Base-by-base conservation (phyloP, 2,329 filamentous ascomycete genomes). In the Cladosporium colombiae region DNA sequence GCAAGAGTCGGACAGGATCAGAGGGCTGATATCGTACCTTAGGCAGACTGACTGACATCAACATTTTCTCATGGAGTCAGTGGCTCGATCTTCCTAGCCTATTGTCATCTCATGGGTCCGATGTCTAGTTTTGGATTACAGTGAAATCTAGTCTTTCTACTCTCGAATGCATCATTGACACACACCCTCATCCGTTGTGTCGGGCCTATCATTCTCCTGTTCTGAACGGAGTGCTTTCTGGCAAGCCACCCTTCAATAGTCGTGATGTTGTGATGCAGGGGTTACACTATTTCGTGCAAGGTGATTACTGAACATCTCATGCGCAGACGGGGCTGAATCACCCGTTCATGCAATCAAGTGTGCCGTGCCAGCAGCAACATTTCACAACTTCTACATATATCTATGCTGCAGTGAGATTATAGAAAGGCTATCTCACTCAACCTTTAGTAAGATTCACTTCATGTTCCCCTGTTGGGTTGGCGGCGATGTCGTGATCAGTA, bases 401-500 rank as follows among this genome's bases (percentile, higher is more conserved):
- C 3, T 21, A 46, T 46, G 40, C n/a, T 46, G 40, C 40, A 21
- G n/a, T 46, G n/a, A 46, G 8, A 5, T 0, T 5, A 21, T 6
- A 13, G 1, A 46, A 21, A 21, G 40, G n/a, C n/a, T 21, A 5
- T 46, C 40, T 46, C 40, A 46, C n/a, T 13, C 40, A 23, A 46
- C 40, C 40, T n/a, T 46, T 11, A 46, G 40, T 46, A 46, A 46
- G 40, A 46, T 46, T 46, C 40, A 46, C 40, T 46, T 46, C 40
- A 46, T 23, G 40, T 46, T 46, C 40, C 40, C 40, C 40, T 46
- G 40, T 46, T 46, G 40, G 40, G 40, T 4, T 46, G 52, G 16
- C 16, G 27, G 52, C 52, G 52, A 55, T 55, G 52, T 31, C 52
- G 52, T 55, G 52, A 33, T 55, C 52, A 21, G 40, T 8, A 46